phyloP scores from a whole-genome alignment of 2,329 filamentous ascomycete genomes.

The Lithohypha guttulata region DNA sequence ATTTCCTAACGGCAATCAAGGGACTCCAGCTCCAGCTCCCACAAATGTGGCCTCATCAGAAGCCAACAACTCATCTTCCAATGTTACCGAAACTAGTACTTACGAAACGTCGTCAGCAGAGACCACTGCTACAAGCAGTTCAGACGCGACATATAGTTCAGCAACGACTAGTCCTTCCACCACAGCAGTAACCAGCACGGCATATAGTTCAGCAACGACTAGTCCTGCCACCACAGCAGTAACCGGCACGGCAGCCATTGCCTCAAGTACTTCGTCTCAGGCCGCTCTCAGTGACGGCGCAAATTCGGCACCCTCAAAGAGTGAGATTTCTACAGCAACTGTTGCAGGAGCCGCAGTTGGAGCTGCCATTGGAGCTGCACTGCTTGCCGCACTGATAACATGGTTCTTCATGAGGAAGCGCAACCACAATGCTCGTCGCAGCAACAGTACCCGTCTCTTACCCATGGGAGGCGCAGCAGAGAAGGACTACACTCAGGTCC shows the following conservation, averaged over 20 bases:
- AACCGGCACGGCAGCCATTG: not conserved
- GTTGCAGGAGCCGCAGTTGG: constrained; percentile 24
- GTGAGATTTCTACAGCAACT: constrained; percentile 11
- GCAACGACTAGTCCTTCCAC: not conserved
- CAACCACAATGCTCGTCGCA: not conserved
- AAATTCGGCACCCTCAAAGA: not conserved
- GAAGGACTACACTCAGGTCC: not conserved
- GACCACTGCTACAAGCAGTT: no score
- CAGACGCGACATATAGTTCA: not conserved
- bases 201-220: not conserved
- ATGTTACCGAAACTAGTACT: no score
- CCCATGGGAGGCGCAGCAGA: constrained; percentile 3
- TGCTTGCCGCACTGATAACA: constrained; percentile 19
- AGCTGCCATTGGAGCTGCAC: constrained; percentile 18
- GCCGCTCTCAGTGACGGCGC: constrained; percentile 5
- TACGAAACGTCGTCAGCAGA: no score
- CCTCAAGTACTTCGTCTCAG: not conserved
- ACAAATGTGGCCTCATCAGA: no score
- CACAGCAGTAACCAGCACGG: not conserved
- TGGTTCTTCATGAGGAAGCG: constrained; percentile 21
- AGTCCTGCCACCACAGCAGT: not conserved
- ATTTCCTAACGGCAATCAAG: no score
- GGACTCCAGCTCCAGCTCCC: no score
- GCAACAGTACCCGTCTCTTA: not conserved
- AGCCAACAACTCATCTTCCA: no score